Conservation (phyloP, 331 rosid genomes). For the Telfairia occidentalis region DNA sequence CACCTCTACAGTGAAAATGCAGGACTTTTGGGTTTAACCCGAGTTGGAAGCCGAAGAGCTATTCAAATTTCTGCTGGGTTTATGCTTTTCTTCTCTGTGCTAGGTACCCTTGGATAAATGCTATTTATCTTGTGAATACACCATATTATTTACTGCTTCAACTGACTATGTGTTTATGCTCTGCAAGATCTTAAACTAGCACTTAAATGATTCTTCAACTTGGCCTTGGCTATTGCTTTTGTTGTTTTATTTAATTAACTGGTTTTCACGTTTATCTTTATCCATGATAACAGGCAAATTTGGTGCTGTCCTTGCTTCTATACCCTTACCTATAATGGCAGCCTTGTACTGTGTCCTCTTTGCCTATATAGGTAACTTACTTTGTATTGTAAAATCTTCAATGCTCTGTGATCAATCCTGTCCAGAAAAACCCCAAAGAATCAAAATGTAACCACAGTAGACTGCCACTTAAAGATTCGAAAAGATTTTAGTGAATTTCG, state of each 20-base stretch:
- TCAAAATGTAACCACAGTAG: neutral
- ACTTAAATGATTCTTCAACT: neutral
- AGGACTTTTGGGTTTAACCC: slow-evolving; percentile 73
- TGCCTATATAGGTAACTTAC: slow-evolving; percentile 59
- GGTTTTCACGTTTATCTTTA: neutral
- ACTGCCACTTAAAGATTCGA: neutral
- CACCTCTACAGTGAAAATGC: slow-evolving; percentile 66
- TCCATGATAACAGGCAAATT: slow-evolving; percentile 52
- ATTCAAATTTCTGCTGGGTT: slow-evolving; percentile 66
- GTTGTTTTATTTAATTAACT: neutral
- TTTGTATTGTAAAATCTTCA: neutral
- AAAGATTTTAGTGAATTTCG: neutral
- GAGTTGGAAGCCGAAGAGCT: slow-evolving; percentile 74
- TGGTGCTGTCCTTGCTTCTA: slow-evolving; percentile 77
- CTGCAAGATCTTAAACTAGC: neutral
- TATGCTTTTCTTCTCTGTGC: slow-evolving; percentile 79
- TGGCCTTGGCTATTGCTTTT: neutral
- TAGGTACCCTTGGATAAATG: slow-evolving; percentile 33
- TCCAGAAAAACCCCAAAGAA: neutral
- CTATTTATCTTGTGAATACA: neutral
- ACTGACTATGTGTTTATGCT: neutral
- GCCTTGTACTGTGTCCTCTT: slow-evolving; percentile 75
- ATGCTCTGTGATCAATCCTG: neutral
- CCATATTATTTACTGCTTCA: neutral
- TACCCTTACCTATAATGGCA: slow-evolving; percentile 70